Evolutionary conservation across 345 rosid genomes (phyloP).

Genomic region (Laguncularia racemosa): DNA sequence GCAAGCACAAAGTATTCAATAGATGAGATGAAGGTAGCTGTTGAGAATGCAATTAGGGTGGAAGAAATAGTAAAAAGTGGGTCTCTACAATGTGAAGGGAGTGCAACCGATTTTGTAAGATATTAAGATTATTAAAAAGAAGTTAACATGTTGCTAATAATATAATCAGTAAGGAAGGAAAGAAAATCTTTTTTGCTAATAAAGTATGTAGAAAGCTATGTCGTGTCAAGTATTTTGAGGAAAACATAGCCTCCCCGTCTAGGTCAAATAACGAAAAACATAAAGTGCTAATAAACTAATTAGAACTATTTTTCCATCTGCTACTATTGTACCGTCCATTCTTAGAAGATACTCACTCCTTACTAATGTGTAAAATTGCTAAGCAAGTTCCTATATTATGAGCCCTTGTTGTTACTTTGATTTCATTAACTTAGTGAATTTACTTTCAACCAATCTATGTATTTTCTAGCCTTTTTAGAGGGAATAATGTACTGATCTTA

Average conservation of each 20-base stretch:
- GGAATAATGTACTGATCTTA: too few species aligned
- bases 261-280: conserved; percentile 6
- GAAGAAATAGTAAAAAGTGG: conserved; percentile 66
- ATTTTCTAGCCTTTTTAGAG: too few species aligned
- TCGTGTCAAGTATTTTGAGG: conserved; percentile 58
- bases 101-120: conserved; percentile 76
- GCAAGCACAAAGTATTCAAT: conserved; percentile 22
- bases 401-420: too few species aligned
- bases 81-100: conserved; percentile 56
- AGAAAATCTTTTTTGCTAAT: conserved; percentile 75
- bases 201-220: conserved; percentile 81
- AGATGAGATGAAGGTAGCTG: conserved; percentile 48
- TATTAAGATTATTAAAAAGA: conserved; percentile 49
- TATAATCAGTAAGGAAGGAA: conserved; percentile 32
- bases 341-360: too few species aligned
- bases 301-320: too few species aligned
- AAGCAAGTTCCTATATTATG: too few species aligned
- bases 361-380: too few species aligned
- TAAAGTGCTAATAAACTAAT: not conserved
- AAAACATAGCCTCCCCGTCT: conserved; percentile 26
- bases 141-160: conserved; percentile 21
- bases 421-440: too few species aligned
- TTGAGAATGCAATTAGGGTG: conserved; percentile 42
- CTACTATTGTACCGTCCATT: too few species aligned
- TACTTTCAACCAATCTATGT: too few species aligned